Evolutionary conservation across 2,329 filamentous ascomycete genomes (phyloP), one percentile per base, ranked within the genome.

Genomic region (Colletotrichum simmondsii): DNA sequence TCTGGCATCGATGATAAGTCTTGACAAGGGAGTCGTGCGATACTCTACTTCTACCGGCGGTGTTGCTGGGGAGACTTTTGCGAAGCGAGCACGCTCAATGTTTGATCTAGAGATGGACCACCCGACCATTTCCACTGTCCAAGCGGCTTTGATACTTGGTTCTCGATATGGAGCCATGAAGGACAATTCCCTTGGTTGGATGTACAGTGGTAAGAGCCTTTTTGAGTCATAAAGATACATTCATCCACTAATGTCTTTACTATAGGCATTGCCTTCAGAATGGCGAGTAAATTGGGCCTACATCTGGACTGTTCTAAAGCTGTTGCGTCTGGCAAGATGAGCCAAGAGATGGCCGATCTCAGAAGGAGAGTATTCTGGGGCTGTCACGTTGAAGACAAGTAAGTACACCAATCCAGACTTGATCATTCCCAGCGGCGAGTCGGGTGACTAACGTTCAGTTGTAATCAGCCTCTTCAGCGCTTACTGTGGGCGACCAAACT

Each of bases 301-400:
- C 71, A 73, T 22, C 24, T 71, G 2, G 71, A 73, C 28, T 61
- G 67, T 22, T 65, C 71, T 10, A 65, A 65, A 30, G 46, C 56
- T 19, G n/a, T 73, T 12, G 19, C 54, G 4, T 61, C 67, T 10
- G 60, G 66, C 2, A 46, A 53, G 19, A 71, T 73, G 60, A 57
- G 14, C 19, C 10, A 28, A 0, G 66, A 73, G 0, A 19, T 57
- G 22, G 71, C 71, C 2, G 37, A 28, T 14, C 52, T 71, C 10
- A 56, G 71, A 26, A 46, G 61, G 4, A 70, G 56, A 16, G 71
- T 73, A 4, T 73, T 73, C 10, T 73, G 71, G 71, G 71, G 65
- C 3, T 73, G 71, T 7, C 35, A 71, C 22, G 11, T 59, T 4
- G 60, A 65, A 32, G 71, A 73, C 28, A 65, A 53, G 71, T 73